Percentiles rank a stretch among this genome's conserved stretches.
Evolutionary conservation across 2,329 filamentous ascomycete species (phyloP).

Genomic region (Ophiostoma australiae): DNA sequence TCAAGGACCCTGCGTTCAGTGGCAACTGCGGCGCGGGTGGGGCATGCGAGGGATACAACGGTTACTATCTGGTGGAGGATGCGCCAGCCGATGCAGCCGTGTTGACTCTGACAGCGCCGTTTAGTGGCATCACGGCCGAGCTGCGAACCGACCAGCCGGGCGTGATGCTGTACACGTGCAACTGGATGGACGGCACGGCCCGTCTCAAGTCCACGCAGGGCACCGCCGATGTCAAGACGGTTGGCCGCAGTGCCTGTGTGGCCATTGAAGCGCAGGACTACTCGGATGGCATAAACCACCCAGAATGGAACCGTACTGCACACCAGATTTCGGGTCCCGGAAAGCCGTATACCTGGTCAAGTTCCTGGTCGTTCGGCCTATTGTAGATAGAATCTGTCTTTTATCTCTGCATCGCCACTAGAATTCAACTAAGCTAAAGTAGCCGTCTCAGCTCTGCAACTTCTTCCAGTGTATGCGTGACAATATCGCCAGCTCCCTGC

Average conservation of each 20-base stretch:
- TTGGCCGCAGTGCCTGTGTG: background rate
- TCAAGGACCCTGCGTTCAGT: too few relatives aligned
- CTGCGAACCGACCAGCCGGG: too few relatives aligned
- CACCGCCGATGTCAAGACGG: too few relatives aligned
- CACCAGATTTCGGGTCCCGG: background rate
- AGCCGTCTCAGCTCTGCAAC: slow-evolving; percentile 1
- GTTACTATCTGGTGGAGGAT: too few relatives aligned
- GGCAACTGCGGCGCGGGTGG: too few relatives aligned
- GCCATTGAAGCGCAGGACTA: background rate
- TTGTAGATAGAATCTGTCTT: background rate
- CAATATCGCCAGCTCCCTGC: slow-evolving; percentile 18
- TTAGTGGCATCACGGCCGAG: too few relatives aligned
- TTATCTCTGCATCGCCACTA: background rate
- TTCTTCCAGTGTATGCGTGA: slow-evolving; percentile 17
- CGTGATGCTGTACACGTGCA: too few relatives aligned
- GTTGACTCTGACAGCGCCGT: too few relatives aligned
- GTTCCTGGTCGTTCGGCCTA: background rate
- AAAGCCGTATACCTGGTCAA: background rate
- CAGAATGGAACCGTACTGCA: background rate
- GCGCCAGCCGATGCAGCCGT: too few relatives aligned
- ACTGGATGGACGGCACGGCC: too few relatives aligned
- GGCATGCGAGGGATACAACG: too few relatives aligned
- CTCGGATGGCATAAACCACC: background rate
- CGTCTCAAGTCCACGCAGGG: too few relatives aligned
- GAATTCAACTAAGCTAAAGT: background rate